Evolutionary conservation across 371 early-diverging fungal genomes (phyloP), one percentile per base, ranked within the genome.

Genomic region (Lichtheimia ornata): DNA sequence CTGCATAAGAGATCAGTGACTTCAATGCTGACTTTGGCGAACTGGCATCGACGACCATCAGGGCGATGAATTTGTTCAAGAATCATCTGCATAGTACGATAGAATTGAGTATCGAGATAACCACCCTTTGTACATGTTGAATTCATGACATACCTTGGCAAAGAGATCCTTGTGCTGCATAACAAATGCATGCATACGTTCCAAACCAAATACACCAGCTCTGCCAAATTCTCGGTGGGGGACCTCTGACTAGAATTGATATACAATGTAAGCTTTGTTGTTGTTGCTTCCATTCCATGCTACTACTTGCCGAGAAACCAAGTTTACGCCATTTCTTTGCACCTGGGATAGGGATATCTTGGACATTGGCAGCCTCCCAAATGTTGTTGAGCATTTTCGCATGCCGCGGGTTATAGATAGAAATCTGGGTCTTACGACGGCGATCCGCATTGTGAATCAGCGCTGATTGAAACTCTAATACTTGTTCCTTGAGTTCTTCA

Each of bases 391-490:
- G 66, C 68, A 83, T 73, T 13, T 63, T 68, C 25, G 65, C 76
- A 69, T 87, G 85, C 0, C 73, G 73, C 24, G 79, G 64, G 51
- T 82, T 83, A 28, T 82, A 66, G n/a, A 74, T 56, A 18, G 83
- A 80, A 9, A 89, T 84, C 18, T 76, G 71, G 4, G 79, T 76
- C 30, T 73, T 77, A 35, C 84, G 76, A 43, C 84, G 61, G 27
- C 77, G 61, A 62, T 81, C 66, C 28, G 79, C 81, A 57, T 90
- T 88, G 58, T 77, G 73, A 20, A 89, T 81, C 53, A 82, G 65
- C 2, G 83, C 77, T 9, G 87, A 62, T 72, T 91, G 92, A 64
- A 85, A 90, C 35, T 89, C 89, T 14, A 88, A 65, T 47, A 91
- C 61, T 60, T 86, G 77, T 58, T 78, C 71, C 52, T 76, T 75